Percentiles rank a stretch among this genome's conserved stretches.
Conservation (phyloP, 2,329 filamentous ascomycete species). For the Monosporascus sp. region DNA sequence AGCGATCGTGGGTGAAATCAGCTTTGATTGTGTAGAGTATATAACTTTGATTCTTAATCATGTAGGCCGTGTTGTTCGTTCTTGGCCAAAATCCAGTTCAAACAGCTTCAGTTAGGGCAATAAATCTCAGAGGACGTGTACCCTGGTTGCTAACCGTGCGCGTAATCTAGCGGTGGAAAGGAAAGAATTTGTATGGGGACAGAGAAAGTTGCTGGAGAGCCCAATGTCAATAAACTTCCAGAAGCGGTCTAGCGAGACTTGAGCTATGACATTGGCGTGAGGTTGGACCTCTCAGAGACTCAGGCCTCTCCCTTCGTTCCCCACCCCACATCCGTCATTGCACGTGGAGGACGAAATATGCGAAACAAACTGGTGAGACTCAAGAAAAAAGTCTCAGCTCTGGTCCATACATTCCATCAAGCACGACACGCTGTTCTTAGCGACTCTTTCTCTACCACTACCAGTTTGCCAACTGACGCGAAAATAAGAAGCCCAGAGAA, state of each 20-base stretch:
- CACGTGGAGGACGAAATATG: too few species aligned
- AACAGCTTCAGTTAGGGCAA: too few species aligned
- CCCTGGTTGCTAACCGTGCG: neutral
- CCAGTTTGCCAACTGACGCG: too few species aligned
- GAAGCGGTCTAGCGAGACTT: constrained; percentile 2
- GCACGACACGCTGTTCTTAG: too few species aligned
- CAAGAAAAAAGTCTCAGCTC: too few species aligned
- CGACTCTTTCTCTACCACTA: too few species aligned
- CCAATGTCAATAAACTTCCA: constrained; percentile 9
- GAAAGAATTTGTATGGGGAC: neutral
- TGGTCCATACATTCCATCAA: too few species aligned
- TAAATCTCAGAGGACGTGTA: neutral
- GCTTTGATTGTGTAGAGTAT: neutral
- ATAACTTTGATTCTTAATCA: neutral
- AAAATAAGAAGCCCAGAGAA: neutral
- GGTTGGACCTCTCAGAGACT: too few species aligned
- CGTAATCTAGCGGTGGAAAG: neutral
- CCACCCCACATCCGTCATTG: neutral
- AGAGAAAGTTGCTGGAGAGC: neutral
- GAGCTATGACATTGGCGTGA: neutral
- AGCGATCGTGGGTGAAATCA: neutral
- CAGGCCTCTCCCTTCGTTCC: neutral
- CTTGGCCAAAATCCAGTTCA: too few species aligned
- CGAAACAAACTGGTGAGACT: too few species aligned
- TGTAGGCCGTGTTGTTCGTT: too few species aligned